These are phyloP conservation scores for Colletotrichum simmondsii DNA, from an alignment of 2,329 filamentous ascomycete species.

Conservation along the genomic window DNA sequence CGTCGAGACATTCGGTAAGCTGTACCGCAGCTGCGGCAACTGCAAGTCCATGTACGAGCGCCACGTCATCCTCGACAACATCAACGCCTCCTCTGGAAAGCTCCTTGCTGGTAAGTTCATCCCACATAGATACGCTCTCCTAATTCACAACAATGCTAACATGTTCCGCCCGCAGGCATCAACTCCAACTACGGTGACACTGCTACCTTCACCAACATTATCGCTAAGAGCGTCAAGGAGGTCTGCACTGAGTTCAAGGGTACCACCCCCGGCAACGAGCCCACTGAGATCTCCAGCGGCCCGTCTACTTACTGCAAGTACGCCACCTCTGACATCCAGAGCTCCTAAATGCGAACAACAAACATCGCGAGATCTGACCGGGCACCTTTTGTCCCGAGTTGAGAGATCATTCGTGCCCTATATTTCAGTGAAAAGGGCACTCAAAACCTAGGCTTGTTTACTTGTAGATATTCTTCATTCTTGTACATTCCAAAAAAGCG, in stretches of 20 bases:
- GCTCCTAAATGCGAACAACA: neutral
- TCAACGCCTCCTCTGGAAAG: constrained; percentile 33
- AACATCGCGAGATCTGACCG: neutral
- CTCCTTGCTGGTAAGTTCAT: constrained; percentile 28
- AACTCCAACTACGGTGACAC: constrained; percentile 35
- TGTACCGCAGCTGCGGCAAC: constrained; percentile 35
- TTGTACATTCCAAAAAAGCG: constrained; percentile 10
- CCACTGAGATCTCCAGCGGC: constrained; percentile 18
- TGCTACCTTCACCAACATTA: constrained; percentile 26
- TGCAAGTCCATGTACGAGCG: constrained; percentile 31
- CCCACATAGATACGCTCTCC: fast-evolving
- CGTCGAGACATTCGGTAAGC: constrained; percentile 32
- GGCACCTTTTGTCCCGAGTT: neutral
- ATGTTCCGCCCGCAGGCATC: constrained; percentile 4
- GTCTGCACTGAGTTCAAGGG: constrained; percentile 34
- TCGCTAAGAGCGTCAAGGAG: constrained; percentile 18
- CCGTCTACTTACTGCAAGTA: constrained; percentile 32
- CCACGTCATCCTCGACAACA: constrained; percentile 32
- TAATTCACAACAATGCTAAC: neutral
- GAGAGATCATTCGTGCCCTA: neutral
- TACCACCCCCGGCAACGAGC: constrained; percentile 27
- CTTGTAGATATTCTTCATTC: constrained; percentile 27
- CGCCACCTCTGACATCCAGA: constrained; percentile 15
- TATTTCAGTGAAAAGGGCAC: neutral
- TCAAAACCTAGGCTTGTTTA: constrained; percentile 22